These are phyloP conservation scores for Saccharomycopsis babjevae DNA, from an alignment of 805 yeast genomes.

Conservation along the genomic window DNA sequence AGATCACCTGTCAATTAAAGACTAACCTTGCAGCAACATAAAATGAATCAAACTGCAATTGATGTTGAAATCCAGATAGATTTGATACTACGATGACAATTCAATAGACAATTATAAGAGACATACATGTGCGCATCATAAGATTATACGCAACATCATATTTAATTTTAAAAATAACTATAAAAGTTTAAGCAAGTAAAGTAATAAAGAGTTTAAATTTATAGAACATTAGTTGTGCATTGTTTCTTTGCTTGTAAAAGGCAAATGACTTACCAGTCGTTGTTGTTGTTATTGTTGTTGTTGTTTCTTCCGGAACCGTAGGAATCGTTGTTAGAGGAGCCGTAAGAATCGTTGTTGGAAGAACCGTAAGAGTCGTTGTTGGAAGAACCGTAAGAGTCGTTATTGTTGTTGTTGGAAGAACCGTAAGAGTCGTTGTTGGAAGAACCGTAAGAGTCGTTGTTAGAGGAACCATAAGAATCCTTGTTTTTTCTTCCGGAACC, in stretches of 20 bases:
- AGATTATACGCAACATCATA: conserved; percentile 35
- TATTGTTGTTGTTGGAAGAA: conserved; percentile 17
- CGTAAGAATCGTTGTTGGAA: conserved; percentile 11
- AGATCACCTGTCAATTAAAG: neutral
- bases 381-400: conserved; percentile 20
- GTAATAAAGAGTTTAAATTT: neutral
- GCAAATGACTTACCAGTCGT: conserved; percentile 19
- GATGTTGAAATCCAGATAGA: no score
- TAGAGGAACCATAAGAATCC: conserved; percentile 12
- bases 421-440: conserved; percentile 20
- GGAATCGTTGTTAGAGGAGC: conserved; percentile 19
- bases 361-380: conserved; percentile 20
- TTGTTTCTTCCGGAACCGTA: conserved; percentile 18
- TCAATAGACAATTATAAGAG: neutral
- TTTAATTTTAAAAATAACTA: conserved; percentile 33
- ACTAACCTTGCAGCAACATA: neutral
- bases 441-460: conserved; percentile 16
- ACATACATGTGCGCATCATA: conserved; percentile 31
- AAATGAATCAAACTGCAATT: neutral
- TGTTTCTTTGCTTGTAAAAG: neutral
- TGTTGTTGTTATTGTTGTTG: conserved; percentile 19
- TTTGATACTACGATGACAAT: neutral
- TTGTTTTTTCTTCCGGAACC: conserved; percentile 21
- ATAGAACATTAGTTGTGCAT: conserved; percentile 13
- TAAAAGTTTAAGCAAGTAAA: neutral